These are phyloP conservation scores for Fusarium kyushuense DNA, from an alignment of 2,329 filamentous ascomycete genomes.

Conservation along the genomic window DNA sequence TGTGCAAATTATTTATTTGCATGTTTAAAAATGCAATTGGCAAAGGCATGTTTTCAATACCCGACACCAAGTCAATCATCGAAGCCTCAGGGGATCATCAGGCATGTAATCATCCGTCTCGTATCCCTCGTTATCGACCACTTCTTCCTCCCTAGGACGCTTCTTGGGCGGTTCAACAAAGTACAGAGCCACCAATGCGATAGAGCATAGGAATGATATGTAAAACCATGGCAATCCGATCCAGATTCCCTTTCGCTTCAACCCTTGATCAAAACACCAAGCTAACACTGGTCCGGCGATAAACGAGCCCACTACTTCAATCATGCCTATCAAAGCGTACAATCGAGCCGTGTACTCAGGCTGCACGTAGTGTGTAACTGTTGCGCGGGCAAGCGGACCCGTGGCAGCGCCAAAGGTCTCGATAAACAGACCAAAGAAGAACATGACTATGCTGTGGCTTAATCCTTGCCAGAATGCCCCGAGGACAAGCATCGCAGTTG, in stretches of 20 bases:
- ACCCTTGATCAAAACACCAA: constrained; percentile 54
- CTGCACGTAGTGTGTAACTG: constrained; percentile 55
- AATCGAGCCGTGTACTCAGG: constrained; percentile 55
- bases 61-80: constrained; percentile 14
- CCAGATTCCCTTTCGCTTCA: constrained; percentile 53
- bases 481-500: constrained; percentile 51
- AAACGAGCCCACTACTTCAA: constrained; percentile 55
- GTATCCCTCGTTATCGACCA: constrained; percentile 29
- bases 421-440: constrained; percentile 55
- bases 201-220: constrained; percentile 48
- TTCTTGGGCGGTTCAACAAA: constrained; percentile 53
- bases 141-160: constrained; percentile 29
- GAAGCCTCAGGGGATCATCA: constrained; percentile 43
- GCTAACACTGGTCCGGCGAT: constrained; percentile 57
- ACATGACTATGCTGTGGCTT: constrained; percentile 51
- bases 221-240: constrained; percentile 58
- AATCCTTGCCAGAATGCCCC: constrained; percentile 53
- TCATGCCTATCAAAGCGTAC: constrained; percentile 57
- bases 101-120: constrained; percentile 42
- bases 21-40: constrained; percentile 14
- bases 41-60: not conserved
- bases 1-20: constrained; percentile 11
- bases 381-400: constrained; percentile 56
- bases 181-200: constrained; percentile 48
- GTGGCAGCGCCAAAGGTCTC: constrained; percentile 55